Evolutionary conservation across 176 grass and related monocot species (phyloP), one percentile per base, ranked within the genome.

Genomic region (Zoysia japonica): DNA sequence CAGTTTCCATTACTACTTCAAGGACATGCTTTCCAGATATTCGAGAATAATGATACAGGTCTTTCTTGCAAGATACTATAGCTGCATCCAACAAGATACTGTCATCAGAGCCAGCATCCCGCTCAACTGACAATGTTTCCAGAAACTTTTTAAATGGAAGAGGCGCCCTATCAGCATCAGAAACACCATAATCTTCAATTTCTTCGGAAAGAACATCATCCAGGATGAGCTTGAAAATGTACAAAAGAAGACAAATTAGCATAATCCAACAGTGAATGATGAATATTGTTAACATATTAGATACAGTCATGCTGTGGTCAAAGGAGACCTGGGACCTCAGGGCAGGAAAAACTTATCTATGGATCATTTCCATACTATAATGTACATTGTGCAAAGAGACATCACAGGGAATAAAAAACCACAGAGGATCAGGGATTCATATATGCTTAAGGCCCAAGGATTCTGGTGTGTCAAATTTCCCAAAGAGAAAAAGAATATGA

Each of bases 1-100:
- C 82, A 87, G 88, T 92, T 84, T 92, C 87, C 44, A 98, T 79
- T 61, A 91, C 70, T 72, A 88, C 77, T 87, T 98, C 90, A 67
- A 98, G 86, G 67, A 81, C 84, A 84, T 98, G 92, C 71, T 85
- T 94, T 83, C 88, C 84, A 82, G 75, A 89, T 13, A 90, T 67
- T 75, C 90, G 85, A 72, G 88, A 91, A 89, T 93, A 93, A 89
- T 98, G 90, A 54, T 91, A 94, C 2, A 98, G 75, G 75, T 98
- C 92, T 87, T 89, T 94, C 83, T 90, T 89, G 89, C 89, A 98
- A 53, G 85, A 92, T 79, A 55, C 78, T 67, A 84, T 77, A 83
- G 75, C 79, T 28, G 74, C 10, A 66, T 80, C 82, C 20, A 62
- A 61, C 37, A 83, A 13, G 47, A 50, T 67, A 43, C 57, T 79